Evolutionary conservation across 2,329 filamentous ascomycete genomes (phyloP).

Genomic region (Emergomyces orientalis): DNA sequence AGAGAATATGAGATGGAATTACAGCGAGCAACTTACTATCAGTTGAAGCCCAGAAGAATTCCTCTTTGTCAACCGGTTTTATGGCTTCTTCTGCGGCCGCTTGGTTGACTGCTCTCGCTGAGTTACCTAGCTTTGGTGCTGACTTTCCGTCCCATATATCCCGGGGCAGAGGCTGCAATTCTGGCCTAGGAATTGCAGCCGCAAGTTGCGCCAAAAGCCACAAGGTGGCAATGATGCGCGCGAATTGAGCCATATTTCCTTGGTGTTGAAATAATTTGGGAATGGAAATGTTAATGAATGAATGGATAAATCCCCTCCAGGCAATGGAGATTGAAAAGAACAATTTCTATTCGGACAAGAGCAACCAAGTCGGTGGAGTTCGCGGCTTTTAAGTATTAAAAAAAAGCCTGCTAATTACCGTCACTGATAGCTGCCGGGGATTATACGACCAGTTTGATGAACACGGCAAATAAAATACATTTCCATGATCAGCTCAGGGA

Average conservation of each 20-base stretch:
- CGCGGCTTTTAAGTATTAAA: background rate
- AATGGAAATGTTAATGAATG: background rate
- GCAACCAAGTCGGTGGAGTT: background rate
- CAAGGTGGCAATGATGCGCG: slow-evolving; percentile 8
- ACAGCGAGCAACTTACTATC: slow-evolving; percentile 3
- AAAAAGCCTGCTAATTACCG: background rate
- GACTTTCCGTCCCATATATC: slow-evolving; percentile 2
- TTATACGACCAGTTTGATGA: background rate
- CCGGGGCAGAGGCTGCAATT: slow-evolving; percentile 7
- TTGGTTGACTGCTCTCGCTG: background rate
- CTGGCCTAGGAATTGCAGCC: slow-evolving; percentile 1
- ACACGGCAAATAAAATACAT: background rate
- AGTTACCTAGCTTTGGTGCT: background rate
- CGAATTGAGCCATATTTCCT: slow-evolving; percentile 9
- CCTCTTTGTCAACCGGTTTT: slow-evolving; percentile 1
- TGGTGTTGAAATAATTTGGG: background rate
- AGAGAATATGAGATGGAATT: background rate
- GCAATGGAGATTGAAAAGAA: background rate
- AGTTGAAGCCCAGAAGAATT: slow-evolving; percentile 10
- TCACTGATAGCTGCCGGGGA: background rate
- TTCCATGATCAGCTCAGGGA: background rate
- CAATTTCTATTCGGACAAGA: background rate
- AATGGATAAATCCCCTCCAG: background rate
- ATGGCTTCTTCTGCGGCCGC: background rate
- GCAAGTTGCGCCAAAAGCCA: slow-evolving; percentile 8